A percentile compares a stretch with the other conserved stretches of the same genome.
Conservation (phyloP, 225 moss, liverwort and hornwort genomes). For the Pseudisothecium myosuroides region DNA sequence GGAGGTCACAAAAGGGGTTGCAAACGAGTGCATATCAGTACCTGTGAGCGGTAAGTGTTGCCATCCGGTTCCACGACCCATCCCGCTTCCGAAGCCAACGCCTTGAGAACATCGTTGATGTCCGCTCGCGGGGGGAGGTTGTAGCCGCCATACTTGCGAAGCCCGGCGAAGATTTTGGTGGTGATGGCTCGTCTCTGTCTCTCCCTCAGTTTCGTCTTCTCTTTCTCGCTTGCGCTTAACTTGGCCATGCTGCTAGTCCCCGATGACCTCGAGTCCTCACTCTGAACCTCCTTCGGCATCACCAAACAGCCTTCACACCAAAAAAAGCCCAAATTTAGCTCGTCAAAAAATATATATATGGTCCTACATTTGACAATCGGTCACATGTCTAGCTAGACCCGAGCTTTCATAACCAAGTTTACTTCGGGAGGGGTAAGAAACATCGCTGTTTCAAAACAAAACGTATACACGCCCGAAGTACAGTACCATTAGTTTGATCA, state of each 20-base stretch:
- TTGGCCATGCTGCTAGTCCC: conserved; percentile 81
- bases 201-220: conserved; percentile 97
- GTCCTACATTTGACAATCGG: neutral
- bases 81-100: conserved; percentile 89
- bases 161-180: conserved; percentile 95
- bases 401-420: neutral
- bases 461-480: neutral
- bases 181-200: conserved; percentile 95
- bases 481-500: conserved; percentile 5
- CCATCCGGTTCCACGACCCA: conserved; percentile 99
- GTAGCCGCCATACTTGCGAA: conserved; percentile 98
- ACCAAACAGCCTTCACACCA: conserved; percentile 5
- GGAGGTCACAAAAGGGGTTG: neutral
- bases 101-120: conserved; percentile 94
- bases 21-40: neutral
- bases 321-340: neutral
- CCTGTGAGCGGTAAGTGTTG: conserved; percentile 90
- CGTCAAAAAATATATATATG: neutral
- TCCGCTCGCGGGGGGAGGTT: conserved; percentile 93
- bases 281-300: conserved; percentile 51
- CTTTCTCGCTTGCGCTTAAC: conserved; percentile 98
- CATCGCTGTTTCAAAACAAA: conserved; percentile 6
- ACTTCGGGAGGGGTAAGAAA: conserved; percentile 5
- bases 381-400: neutral
- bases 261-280: conserved; percentile 38